Evolutionary conservation across 2,329 filamentous ascomycete genomes (phyloP), one percentile per base, ranked within the genome.

Genomic region (Aspergillus thermomutatus): DNA sequence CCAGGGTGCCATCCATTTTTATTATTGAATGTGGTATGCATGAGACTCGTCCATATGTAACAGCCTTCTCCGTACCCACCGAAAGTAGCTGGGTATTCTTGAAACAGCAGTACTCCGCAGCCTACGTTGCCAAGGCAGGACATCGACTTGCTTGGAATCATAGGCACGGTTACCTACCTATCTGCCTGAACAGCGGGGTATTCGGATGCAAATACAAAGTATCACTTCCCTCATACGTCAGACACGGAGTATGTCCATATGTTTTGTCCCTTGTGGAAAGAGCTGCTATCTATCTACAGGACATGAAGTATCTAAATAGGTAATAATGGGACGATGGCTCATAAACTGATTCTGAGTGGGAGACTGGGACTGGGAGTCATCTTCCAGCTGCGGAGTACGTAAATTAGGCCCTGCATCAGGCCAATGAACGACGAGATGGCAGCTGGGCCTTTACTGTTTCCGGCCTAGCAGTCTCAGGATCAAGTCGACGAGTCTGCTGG

Each of bases 401-500:
- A 37, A 37, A 37, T 37, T 37, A 37, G 31, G 31, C 14, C 31
- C 31, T 17, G 14, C 14, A 41, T 40, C 26, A n/a, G 26, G 17
- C 63, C 60, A 65, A 62, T 64, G 45, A 49, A 25, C 53, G 21
- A 10, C 40, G 4, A 19, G 14, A 19, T 11, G 10, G 25, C 26
- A 53, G 28, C 23, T 50, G 26, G 40, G 17, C 41, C 50, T 21
- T 59, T 62, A 34, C 62, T 27, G 50, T 31, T 59, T 64, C 37
- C 56, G 58, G 64, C 41, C 54, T 66, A 66, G 60, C 10, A 19
- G 40, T n/a, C 19, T 55, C 55, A 49, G 31, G 31, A 37, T 37
- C 7, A 7, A 7, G 14, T 37, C 31, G 14, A 37, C 31, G 31
- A 37, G 31, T 37, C 31, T 37, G 31, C 17, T 17, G 17, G 9